Base-by-base conservation (phyloP, 257 asterid genomes). In the Plectranthus barbatus region DNA sequence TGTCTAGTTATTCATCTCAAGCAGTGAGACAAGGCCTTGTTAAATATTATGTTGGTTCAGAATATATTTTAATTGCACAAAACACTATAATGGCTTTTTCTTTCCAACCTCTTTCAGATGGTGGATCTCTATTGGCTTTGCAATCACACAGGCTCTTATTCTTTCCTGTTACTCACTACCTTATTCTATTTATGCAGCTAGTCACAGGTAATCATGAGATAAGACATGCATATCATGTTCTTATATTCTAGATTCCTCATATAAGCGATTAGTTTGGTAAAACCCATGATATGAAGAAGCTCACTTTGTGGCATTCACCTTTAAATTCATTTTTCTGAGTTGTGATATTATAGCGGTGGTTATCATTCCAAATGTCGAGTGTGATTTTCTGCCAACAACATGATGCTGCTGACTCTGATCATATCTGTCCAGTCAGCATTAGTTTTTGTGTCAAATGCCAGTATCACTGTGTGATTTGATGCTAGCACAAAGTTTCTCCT, bases 81-180 rank as follows among this genome's bases (percentile, higher is more conserved):
- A 56, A 40, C 29, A 56, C 51, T 64, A 39, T 60, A 42, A 29
- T 63, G 47, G 41, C 62, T 66, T 70, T 52, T 26, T 68, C 61
- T 64, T 26, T 2, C 64, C 36, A 12, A 62, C 72, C 55, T 67
- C 49, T 80, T 64, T 76, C 90, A 93, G 99, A 85, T 90, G 99
- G 99, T 93, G 96, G 97, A 85, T 87, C 76, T 85, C 99, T 9
- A 90, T 90, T 68, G 99, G 88, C 56, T 85, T 93, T 75, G 96
- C 97, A 11, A 73, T 85, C 69, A 44, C 79, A 70, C 97, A 86
- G 81, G 96, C 85, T 69, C 71, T 93, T 67, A 54, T 85, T 56
- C 88, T 93, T 68, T 75, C 99, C 55, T 79, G 75, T 64, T 84
- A 93, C 76, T 93, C 99, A 52, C 97, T 90, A 69, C 91, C 99